Conservation (phyloP, 495 filamentous ascomycete species). For the Hypoxylon cercidicola region DNA sequence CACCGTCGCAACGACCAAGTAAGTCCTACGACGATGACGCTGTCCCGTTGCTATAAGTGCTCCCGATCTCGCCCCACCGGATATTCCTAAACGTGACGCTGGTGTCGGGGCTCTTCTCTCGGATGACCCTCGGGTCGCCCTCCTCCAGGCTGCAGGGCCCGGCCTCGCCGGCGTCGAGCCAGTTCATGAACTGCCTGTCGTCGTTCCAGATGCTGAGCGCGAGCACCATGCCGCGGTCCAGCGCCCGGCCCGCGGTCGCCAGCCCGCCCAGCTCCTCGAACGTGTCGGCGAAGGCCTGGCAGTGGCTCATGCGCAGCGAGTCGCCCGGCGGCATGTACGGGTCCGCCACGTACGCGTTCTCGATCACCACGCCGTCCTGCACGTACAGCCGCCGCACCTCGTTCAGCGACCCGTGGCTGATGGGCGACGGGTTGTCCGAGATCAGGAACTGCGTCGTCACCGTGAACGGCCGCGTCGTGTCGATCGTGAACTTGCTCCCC, state of each 20-base stretch:
- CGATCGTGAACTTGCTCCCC: conserved; percentile 54
- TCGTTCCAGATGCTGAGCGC: conserved; percentile 77
- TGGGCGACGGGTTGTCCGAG: conserved; percentile 48
- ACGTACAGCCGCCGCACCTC: conserved; percentile 73
- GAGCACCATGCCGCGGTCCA: conserved; percentile 70
- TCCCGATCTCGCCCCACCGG: conserved; percentile 70
- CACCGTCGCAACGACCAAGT: background rate
- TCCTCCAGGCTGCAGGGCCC: conserved; percentile 68
- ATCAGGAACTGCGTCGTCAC: conserved; percentile 78
- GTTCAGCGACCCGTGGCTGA: conserved; percentile 56
- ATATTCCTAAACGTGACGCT: conserved; percentile 76
- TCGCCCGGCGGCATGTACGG: conserved; percentile 57
- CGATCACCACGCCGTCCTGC: conserved; percentile 68
- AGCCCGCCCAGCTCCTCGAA: conserved; percentile 70
- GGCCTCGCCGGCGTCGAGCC: conserved; percentile 70
- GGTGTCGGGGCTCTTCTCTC: conserved; percentile 56
- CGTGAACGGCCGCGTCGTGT: conserved; percentile 70
- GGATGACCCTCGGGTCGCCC: conserved; percentile 64
- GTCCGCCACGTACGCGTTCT: conserved; percentile 55
- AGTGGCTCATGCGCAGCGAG: conserved; percentile 66
- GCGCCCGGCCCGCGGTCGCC: conserved; percentile 60
- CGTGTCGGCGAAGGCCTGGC: conserved; percentile 62
- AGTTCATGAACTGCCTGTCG: conserved; percentile 71
- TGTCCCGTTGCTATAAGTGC: conserved; percentile 31
- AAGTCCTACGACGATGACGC: background rate